phyloP scores from a whole-genome alignment of 306 rosid genomes.

The Begonia fuchsioides region DNA sequence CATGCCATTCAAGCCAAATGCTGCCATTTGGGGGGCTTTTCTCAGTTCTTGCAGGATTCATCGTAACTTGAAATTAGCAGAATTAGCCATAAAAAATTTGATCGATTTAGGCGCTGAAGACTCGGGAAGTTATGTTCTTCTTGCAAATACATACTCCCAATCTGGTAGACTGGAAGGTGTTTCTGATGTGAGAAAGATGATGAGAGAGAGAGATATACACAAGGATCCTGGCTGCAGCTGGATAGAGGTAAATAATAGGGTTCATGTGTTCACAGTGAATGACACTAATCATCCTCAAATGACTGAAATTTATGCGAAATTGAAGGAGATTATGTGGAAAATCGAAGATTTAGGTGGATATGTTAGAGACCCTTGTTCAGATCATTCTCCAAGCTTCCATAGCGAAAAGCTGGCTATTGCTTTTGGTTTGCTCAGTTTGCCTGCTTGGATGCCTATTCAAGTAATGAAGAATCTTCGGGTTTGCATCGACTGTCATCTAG shows the following conservation, averaged over 20 bases:
- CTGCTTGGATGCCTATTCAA: constrained; percentile 40
- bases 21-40: constrained; percentile 34
- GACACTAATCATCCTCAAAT: constrained; percentile 43
- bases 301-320: constrained; percentile 24
- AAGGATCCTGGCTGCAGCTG: constrained; percentile 50
- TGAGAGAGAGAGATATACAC: constrained; percentile 34
- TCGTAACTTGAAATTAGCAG: constrained; percentile 28
- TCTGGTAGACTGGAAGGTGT: constrained; percentile 34
- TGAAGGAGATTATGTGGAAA: constrained; percentile 33
- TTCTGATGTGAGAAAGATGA: constrained; percentile 31
- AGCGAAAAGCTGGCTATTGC: constrained; percentile 48
- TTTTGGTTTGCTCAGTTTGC: constrained; percentile 40
- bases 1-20: constrained; percentile 45
- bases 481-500: constrained; percentile 43
- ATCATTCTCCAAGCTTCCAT: constrained; percentile 19
- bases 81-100: constrained; percentile 29
- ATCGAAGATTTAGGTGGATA: constrained; percentile 34
- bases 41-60: constrained; percentile 43
- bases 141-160: constrained; percentile 34
- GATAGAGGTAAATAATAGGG: constrained; percentile 45
- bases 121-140: constrained; percentile 36
- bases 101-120: constrained; percentile 29
- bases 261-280: constrained; percentile 44
- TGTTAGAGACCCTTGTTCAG: constrained; percentile 8
- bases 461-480: constrained; percentile 50